These are phyloP conservation scores for Ceratobasidium sp. DNA, from an alignment of 1,284 basidiomycete genomes.

Conservation along the genomic window DNA sequence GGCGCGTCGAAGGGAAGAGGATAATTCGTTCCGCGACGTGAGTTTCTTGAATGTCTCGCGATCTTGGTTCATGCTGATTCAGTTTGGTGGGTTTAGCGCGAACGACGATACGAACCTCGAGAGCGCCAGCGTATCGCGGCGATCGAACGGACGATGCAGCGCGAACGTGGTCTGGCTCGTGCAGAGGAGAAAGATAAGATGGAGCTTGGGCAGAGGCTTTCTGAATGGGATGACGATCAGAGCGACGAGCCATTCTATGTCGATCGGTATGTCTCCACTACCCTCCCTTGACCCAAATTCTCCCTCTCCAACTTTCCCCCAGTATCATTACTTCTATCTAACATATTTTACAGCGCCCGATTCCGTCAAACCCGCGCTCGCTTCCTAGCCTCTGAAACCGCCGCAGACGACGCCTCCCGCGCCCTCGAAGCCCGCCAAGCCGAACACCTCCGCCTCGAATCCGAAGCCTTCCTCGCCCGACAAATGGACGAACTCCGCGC, in stretches of 20 bases:
- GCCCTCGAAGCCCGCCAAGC: constrained; percentile 85
- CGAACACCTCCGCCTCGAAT: constrained; percentile 85
- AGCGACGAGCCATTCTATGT: constrained; percentile 88
- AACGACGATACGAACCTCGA: constrained; percentile 83
- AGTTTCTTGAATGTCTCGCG: constrained; percentile 56
- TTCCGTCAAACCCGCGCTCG: constrained; percentile 67
- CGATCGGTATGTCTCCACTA: constrained; percentile 71
- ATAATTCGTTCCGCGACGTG: constrained; percentile 86
- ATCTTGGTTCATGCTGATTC: not conserved
- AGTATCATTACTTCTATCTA: constrained; percentile 2
- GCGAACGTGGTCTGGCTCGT: constrained; percentile 78
- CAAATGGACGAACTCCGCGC: constrained; percentile 94
- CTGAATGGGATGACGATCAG: constrained; percentile 92
- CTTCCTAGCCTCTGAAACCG: constrained; percentile 78
- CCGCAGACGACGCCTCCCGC: constrained; percentile 85
- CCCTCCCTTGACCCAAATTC: constrained; percentile 11
- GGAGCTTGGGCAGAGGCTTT: constrained; percentile 79
- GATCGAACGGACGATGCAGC: constrained; percentile 79
- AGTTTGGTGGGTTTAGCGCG: constrained; percentile 67
- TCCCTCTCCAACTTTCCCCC: not conserved
- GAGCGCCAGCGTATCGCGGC: constrained; percentile 81
- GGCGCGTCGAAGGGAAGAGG: constrained; percentile 78
- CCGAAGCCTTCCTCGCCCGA: constrained; percentile 86
- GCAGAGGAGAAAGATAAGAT: constrained; percentile 79
- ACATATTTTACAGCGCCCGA: constrained; percentile 66